A percentile compares a stretch with the other conserved stretches of the same genome.
Conservation (phyloP, 139 green algal species). For the Chlorokybus atmophyticus region DNA sequence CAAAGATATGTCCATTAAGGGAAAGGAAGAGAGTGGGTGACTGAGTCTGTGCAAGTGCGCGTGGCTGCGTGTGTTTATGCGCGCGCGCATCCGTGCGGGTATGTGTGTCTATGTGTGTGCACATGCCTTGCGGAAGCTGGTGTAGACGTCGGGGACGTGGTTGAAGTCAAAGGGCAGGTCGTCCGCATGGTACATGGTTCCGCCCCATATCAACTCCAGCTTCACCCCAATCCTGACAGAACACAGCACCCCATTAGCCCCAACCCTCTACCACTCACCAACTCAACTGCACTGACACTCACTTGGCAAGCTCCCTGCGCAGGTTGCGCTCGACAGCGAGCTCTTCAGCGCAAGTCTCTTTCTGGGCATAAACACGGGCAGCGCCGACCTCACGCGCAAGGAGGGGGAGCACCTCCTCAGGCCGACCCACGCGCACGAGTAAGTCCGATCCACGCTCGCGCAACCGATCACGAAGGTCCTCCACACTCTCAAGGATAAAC, state of each 20-base stretch:
- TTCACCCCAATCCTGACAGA: neutral
- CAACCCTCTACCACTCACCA: neutral
- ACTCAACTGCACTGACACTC: neutral
- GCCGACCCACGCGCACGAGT: neutral
- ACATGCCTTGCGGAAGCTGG: slow-evolving; percentile 51
- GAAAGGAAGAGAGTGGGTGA: no score
- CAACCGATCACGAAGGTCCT: neutral
- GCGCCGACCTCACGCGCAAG: neutral
- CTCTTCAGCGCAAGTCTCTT: slow-evolving; percentile 30
- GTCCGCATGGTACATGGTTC: slow-evolving; percentile 74
- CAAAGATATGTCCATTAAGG: no score
- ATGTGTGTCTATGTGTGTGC: neutral
- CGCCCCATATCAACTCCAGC: slow-evolving; percentile 26
- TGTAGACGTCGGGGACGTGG: slow-evolving; percentile 67
- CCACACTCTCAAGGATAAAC: no score
- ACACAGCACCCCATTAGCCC: neutral
- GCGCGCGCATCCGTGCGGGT: slow-evolving; percentile 2
- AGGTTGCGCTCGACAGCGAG: slow-evolving; percentile 18
- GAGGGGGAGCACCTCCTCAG: neutral
- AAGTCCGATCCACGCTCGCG: neutral
- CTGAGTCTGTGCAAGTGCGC: no score
- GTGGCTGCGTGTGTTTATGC: slow-evolving; percentile 1
- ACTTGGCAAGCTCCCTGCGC: slow-evolving; percentile 4
- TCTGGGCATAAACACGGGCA: neutral
- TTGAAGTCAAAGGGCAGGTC: slow-evolving; percentile 69